Conservation (phyloP, 1,284 basidiomycete genomes). For the Papiliotrema nemorosa region DNA sequence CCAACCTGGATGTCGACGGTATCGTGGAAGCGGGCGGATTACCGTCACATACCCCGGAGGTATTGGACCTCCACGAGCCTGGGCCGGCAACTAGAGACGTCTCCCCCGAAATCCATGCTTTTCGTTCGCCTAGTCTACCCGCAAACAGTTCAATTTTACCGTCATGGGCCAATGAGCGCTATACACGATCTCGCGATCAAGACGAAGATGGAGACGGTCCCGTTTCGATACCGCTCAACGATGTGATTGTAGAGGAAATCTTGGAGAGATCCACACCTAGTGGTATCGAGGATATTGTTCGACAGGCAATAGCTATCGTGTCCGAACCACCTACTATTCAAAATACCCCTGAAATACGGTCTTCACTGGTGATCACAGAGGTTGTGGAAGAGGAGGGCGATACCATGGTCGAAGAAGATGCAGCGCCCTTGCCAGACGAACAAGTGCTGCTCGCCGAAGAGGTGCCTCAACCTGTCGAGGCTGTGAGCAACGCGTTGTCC, state of each 20-base stretch:
- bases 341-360: background rate
- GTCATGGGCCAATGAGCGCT: too few species aligned
- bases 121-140: background rate
- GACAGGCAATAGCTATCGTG: background rate
- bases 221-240: background rate
- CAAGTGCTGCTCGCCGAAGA: background rate
- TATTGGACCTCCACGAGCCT: too few species aligned
- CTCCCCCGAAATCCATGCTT: too few species aligned
- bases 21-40: too few species aligned
- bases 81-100: too few species aligned
- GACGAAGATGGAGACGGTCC: background rate
- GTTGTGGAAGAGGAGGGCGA: background rate
- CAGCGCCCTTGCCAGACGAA: too few species aligned
- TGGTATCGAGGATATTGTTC: background rate
- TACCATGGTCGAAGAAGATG: background rate
- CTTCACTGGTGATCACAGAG: background rate
- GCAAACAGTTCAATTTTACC: too few species aligned
- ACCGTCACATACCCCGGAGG: too few species aligned
- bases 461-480: background rate
- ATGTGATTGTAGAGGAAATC: constrained; percentile 1
- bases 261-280: background rate
- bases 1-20: too few species aligned
- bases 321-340: background rate
- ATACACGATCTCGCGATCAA: too few species aligned
- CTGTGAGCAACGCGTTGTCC: background rate